Base-by-base conservation (phyloP, 768 basidiomycete genomes). In the Podaxis sp. region DNA sequence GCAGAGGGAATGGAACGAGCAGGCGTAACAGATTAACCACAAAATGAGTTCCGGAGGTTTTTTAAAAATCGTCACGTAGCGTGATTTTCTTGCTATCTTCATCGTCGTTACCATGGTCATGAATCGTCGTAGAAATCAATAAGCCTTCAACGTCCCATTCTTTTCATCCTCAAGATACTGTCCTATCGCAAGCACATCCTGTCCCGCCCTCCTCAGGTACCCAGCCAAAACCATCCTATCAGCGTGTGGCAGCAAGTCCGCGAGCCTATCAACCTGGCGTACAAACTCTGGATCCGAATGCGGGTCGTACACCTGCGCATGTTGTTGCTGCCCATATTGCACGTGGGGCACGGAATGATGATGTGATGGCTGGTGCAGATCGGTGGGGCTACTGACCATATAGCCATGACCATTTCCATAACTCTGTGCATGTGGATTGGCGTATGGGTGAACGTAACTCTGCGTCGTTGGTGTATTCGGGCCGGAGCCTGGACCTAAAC, bases 101-200 rank as follows among this genome's bases (percentile, higher is more conserved):
- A 12, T 10, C 17, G 10, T 64, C 28, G n/a, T n/a, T 33, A 52
- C 22, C 37, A 13, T 52, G 22, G 20, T 41, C 48, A 33, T 24
- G 40, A 40, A 55, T 33, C 33, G 33, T 33, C 33, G 33, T 33
- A 11, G 53, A 68, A 78, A 44, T 75, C 72, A 63, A 58, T 60
- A 70, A 60, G 63, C 66, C 65, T 60, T 70, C 53, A 92, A 70
- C 51, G 77, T 81, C 36, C 90, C 90, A 68, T 87, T 90, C 76
- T 88, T 89, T 71, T 92, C 89, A 66, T 94, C 92, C 66, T 92
- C 91, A 11, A 94, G 77, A 72, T 91, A 94, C 70, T 91, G 88
- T 15, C 90, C 90, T 67, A 94, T 91, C n/a, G 92, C 92, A 48
- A 91, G 76, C 48, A 93, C 89, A 73, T 92, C 91, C 70, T 90